phyloP scores from a whole-genome alignment of 2,329 filamentous ascomycete species.

The Colletotrichum sp. region DNA sequence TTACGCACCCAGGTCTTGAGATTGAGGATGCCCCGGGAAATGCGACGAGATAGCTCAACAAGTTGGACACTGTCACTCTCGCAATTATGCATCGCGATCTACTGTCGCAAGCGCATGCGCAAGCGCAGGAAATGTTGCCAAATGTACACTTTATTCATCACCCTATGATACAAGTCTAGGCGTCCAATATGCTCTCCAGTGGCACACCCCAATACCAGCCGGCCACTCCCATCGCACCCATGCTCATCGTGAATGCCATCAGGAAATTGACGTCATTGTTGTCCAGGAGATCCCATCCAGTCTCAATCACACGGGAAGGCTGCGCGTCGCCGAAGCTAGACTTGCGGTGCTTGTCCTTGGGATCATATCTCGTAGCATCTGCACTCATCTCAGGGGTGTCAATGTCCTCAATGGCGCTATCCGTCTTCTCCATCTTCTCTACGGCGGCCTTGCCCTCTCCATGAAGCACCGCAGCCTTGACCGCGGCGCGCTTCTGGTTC shows the following conservation, averaged over 20 bases:
- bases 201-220: conserved; percentile 66
- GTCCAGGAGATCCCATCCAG: conserved; percentile 76
- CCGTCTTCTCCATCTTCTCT: conserved; percentile 41
- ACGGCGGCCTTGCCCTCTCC: conserved; percentile 50
- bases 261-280: conserved; percentile 96
- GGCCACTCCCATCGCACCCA: conserved; percentile 74
- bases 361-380: conserved; percentile 49
- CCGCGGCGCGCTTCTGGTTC: conserved; percentile 35
- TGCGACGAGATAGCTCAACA: background rate
- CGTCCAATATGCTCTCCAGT: conserved; percentile 42
- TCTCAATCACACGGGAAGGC: conserved; percentile 69
- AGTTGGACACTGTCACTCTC: background rate
- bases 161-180: background rate
- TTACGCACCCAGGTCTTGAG: background rate
- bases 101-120: background rate
- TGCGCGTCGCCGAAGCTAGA: conserved; percentile 59
- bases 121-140: background rate
- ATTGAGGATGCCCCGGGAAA: background rate
- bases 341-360: conserved; percentile 53
- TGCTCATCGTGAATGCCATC: conserved; percentile 85
- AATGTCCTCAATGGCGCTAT: conserved; percentile 26
- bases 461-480: conserved; percentile 45
- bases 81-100: background rate
- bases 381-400: conserved; percentile 40
- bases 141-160: background rate